These are phyloP conservation scores for Trichophyton mentagrophytes DNA, from an alignment of 2,329 filamentous ascomycete species.

Conservation along the genomic window DNA sequence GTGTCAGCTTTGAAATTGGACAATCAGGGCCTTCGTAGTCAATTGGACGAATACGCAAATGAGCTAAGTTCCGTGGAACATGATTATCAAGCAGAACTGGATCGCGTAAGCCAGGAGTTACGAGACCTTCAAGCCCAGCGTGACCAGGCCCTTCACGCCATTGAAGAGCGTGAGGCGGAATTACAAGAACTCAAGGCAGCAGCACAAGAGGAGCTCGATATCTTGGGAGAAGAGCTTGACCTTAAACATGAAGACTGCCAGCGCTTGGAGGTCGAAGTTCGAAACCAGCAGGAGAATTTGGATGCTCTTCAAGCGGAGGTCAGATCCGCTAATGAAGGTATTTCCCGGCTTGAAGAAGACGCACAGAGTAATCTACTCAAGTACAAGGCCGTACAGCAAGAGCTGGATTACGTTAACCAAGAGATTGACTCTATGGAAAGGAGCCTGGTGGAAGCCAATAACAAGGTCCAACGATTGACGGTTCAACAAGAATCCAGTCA, in stretches of 20 bases:
- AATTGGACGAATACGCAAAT: slow-evolving; percentile 64
- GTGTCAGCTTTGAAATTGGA: slow-evolving; percentile 75
- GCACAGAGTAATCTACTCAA: slow-evolving; percentile 64
- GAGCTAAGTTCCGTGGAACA: slow-evolving; percentile 65
- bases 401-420: slow-evolving; percentile 68
- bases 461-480: slow-evolving; percentile 73
- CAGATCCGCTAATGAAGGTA: slow-evolving; percentile 74
- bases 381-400: slow-evolving; percentile 70
- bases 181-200: slow-evolving; percentile 42
- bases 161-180: slow-evolving; percentile 48
- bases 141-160: slow-evolving; percentile 67
- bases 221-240: slow-evolving; percentile 52
- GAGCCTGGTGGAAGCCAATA: slow-evolving; percentile 69
- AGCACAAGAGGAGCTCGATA: slow-evolving; percentile 47
- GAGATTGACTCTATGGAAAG: slow-evolving; percentile 79
- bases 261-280: slow-evolving; percentile 57
- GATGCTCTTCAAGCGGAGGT: slow-evolving; percentile 87
- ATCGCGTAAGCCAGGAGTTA: slow-evolving; percentile 66
- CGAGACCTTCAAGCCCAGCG: slow-evolving; percentile 68
- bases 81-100: slow-evolving; percentile 66
- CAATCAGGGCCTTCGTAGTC: slow-evolving; percentile 75
- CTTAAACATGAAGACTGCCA: slow-evolving; percentile 59
- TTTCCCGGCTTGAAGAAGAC: slow-evolving; percentile 81
- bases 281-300: slow-evolving; percentile 73
- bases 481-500: slow-evolving; percentile 90